Conservation (phyloP, 2,329 filamentous ascomycete species). For the Microdochium bolleyi region DNA sequence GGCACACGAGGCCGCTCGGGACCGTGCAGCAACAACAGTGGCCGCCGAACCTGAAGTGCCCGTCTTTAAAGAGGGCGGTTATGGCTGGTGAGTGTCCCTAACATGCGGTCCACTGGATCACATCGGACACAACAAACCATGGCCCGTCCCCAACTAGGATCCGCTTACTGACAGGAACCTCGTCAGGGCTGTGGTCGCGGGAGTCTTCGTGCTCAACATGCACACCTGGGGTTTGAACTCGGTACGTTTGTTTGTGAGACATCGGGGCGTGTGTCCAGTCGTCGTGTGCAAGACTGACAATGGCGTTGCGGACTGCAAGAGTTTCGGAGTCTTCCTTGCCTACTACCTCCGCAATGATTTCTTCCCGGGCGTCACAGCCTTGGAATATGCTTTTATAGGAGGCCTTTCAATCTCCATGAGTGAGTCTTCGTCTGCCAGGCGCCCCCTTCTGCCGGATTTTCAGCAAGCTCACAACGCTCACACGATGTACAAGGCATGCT, state of each 20-base stretch:
- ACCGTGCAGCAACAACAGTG: conserved; percentile 17
- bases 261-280: not conserved
- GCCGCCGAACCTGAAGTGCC: conserved; percentile 35
- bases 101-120: too few species aligned
- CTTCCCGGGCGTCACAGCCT: conserved; percentile 54
- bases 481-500: conserved; percentile 43
- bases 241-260: conserved; percentile 23
- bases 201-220: conserved; percentile 50
- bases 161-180: not conserved
- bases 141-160: not conserved
- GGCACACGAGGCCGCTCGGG: conserved; percentile 4
- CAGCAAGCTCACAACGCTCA: conserved; percentile 16
- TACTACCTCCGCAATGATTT: conserved; percentile 48
- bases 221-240: conserved; percentile 73
- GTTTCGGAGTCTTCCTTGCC: conserved; percentile 50
- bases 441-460: not conserved
- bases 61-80: conserved; percentile 46
- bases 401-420: conserved; percentile 55
- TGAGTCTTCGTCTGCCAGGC: conserved; percentile 6
- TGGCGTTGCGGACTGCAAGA: conserved; percentile 18
- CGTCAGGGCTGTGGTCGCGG: conserved; percentile 42
- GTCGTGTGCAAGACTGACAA: not conserved
- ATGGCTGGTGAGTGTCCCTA: conserved; percentile 42
- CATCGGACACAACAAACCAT: too few species aligned
- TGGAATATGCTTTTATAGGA: conserved; percentile 73